Evolutionary conservation across 495 filamentous ascomycete species (phyloP).

Genomic region (Sporormia fimetaria): DNA sequence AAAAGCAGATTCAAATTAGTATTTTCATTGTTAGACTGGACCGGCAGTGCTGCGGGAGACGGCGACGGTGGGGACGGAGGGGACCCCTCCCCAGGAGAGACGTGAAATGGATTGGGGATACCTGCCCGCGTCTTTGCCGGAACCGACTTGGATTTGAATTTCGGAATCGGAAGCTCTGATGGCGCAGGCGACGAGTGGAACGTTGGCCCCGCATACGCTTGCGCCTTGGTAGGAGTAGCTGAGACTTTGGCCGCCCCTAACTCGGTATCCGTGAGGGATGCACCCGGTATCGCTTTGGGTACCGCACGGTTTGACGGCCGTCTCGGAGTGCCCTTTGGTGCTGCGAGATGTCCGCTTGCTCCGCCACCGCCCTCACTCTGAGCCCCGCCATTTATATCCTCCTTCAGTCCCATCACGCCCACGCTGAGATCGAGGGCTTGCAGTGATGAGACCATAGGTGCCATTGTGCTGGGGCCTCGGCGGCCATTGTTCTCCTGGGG

Average conservation of each 20-base stretch:
- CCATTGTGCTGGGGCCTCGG: too few species aligned
- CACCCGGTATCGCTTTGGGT: constrained; percentile 1
- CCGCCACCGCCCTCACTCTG: too few species aligned
- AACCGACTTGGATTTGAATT: constrained; percentile 74
- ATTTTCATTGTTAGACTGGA: constrained; percentile 44
- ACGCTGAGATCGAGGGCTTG: too few species aligned
- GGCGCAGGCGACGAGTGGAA: constrained; percentile 94
- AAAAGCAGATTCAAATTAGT: constrained; percentile 85
- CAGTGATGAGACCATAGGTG: too few species aligned
- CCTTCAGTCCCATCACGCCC: too few species aligned
- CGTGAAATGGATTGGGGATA: constrained; percentile 36
- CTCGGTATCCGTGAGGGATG: constrained; percentile 17
- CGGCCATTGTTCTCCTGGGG: too few species aligned
- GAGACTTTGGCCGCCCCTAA: not conserved
- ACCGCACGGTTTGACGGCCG: constrained; percentile 15
- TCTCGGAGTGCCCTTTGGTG: constrained; percentile 11
- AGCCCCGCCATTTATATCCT: too few species aligned
- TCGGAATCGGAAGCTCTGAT: constrained; percentile 84
- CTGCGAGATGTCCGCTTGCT: constrained; percentile 9
- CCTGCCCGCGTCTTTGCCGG: constrained; percentile 43
- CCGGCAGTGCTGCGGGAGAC: constrained; percentile 30
- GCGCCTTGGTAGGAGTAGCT: constrained; percentile 16
- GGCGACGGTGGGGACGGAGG: constrained; percentile 25
- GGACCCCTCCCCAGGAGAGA: constrained; percentile 35
- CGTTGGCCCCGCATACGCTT: constrained; percentile 79